phyloP scores from a whole-genome alignment of 225 moss, liverwort and hornwort species.

The Sphagnum tenellum region DNA sequence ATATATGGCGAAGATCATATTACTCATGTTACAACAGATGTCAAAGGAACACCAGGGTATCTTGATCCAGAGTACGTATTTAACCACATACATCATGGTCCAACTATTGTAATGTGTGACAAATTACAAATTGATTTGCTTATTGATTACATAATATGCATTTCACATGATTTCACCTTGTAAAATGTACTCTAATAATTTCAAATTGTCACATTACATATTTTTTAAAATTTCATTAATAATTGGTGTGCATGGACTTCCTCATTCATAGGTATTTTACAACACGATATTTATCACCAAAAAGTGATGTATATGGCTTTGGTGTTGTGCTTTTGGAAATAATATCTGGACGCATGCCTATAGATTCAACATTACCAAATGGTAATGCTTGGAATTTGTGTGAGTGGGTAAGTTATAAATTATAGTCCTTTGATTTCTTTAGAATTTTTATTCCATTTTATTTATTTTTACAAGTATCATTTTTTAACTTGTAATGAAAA shows the following conservation, averaged over 20 bases:
- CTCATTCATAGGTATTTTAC: conserved; percentile 24
- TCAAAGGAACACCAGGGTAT: conserved; percentile 49
- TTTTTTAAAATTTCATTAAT: neutral
- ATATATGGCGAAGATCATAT: conserved; percentile 28
- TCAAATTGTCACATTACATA: neutral
- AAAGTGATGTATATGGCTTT: conserved; percentile 53
- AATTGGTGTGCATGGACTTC: neutral
- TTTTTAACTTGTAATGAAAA: neutral
- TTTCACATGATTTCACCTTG: neutral
- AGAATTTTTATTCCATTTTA: neutral
- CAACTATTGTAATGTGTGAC: neutral
- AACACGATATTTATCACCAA: conserved; percentile 29
- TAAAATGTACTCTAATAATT: neutral
- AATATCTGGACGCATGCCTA: conserved; percentile 21
- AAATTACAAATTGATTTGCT: neutral
- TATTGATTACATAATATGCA: neutral
- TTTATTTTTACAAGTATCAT: neutral
- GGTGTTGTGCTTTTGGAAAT: conserved; percentile 47
- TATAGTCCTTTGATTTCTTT: neutral
- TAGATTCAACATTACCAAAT: conserved; percentile 13
- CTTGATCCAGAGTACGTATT: conserved; percentile 55
- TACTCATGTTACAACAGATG: conserved; percentile 42
- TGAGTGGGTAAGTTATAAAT: conserved; percentile 18
- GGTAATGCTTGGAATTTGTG: conserved; percentile 6
- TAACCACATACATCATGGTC: neutral